phyloP scores from a whole-genome alignment of 768 basidiomycete genomes.

The Kwoniella dejecticola region DNA sequence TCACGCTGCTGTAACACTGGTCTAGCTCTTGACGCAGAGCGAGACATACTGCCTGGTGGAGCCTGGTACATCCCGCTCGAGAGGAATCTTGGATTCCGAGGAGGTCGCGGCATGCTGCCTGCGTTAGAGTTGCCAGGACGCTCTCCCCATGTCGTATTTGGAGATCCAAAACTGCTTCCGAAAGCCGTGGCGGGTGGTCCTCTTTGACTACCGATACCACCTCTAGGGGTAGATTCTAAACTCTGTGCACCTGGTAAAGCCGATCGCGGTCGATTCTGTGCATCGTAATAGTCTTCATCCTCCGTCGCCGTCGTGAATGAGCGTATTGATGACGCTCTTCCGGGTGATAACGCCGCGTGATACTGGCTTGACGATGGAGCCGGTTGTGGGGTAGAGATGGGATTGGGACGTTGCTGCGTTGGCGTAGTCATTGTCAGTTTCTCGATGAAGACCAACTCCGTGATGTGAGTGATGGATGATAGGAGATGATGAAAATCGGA shows the following conservation, averaged over 20 bases:
- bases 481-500: neutral
- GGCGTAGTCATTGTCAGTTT: conserved; percentile 7
- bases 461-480: neutral
- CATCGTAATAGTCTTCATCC: conserved; percentile 26
- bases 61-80: conserved; percentile 13
- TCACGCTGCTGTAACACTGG: conserved; percentile 24
- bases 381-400: neutral
- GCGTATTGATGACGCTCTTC: conserved; percentile 18
- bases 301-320: conserved; percentile 25
- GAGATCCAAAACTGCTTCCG: conserved; percentile 37
- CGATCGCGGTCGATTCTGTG: conserved; percentile 6
- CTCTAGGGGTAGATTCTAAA: conserved; percentile 22
- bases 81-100: conserved; percentile 25
- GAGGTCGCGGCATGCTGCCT: conserved; percentile 29
- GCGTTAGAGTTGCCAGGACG: conserved; percentile 8
- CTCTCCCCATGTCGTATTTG: conserved; percentile 21
- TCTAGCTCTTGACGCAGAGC: conserved; percentile 39
- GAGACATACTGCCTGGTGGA: conserved; percentile 20
- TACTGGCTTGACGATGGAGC: conserved; percentile 10
- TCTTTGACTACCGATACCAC: conserved; percentile 12
- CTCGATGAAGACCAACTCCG: neutral
- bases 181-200: conserved; percentile 29
- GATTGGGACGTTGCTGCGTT: conserved; percentile 14
- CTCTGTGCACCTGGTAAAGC: conserved; percentile 10
- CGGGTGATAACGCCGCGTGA: conserved; percentile 17